These are phyloP conservation scores for Nasturtium officinale DNA, from an alignment of 345 rosid genomes.

Conservation along the genomic window DNA sequence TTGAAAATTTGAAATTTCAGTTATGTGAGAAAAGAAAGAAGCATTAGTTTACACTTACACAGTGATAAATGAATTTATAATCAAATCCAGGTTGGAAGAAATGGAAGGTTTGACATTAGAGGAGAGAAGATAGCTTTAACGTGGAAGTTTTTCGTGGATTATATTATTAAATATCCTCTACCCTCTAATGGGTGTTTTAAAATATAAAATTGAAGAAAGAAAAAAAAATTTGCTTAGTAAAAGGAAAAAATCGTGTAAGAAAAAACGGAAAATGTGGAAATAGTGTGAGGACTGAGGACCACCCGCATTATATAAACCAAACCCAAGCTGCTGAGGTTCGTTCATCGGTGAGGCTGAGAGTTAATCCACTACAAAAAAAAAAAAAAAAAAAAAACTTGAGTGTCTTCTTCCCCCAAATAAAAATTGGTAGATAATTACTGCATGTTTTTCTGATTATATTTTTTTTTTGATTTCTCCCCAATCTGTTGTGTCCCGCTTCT, in stretches of 20 bases:
- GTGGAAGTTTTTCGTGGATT: neutral
- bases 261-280: constrained; percentile 15
- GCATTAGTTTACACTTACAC: neutral
- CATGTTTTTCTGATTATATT: constrained; percentile 13
- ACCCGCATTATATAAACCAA: constrained; percentile 48
- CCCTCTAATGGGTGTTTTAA: neutral
- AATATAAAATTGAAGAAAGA: neutral
- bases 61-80: neutral
- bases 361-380: constrained; percentile 8
- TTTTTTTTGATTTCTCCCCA: constrained; percentile 22
- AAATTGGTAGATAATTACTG: constrained; percentile 4
- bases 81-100: neutral
- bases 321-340: neutral
- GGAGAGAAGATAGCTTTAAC: neutral
- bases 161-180: neutral
- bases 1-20: neutral
- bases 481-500: constrained; percentile 61
- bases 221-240: neutral
- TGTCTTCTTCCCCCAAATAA: constrained; percentile 26
- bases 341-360: constrained; percentile 48
- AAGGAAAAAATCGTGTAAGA: constrained; percentile 3
- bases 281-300: constrained; percentile 33
- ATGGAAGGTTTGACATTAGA: constrained; percentile 4
- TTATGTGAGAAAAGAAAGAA: neutral
- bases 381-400: constrained; percentile 32